These are phyloP conservation scores for Kingdonia uniflora DNA, from an alignment of 164 flowering plant genomes.

Conservation along the genomic window DNA sequence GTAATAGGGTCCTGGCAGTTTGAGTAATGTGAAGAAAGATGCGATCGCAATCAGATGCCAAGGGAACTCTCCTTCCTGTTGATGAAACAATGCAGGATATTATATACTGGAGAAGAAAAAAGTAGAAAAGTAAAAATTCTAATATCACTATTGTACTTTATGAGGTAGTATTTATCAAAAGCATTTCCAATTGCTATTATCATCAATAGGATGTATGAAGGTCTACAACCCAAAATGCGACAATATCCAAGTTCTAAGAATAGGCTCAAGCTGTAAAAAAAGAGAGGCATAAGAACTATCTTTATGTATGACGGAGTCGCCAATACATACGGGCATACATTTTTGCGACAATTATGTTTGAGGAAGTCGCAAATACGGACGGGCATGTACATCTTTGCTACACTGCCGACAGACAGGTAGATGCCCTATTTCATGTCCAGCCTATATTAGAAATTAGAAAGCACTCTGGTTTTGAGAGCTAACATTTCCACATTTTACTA, in stretches of 20 bases:
- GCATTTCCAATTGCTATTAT: not conserved
- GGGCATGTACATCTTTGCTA: no score
- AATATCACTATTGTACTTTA: not conserved
- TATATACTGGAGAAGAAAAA: not conserved
- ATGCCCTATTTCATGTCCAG: no score
- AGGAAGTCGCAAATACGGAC: no score
- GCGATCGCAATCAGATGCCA: conserved; percentile 66
- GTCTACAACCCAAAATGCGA: not conserved
- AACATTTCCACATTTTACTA: not conserved
- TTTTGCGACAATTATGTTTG: no score
- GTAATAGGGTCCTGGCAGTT: conserved; percentile 80
- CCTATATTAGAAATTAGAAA: no score
- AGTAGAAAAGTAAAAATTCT: not conserved
- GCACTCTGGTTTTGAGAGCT: not conserved
- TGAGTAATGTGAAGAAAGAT: conserved; percentile 54
- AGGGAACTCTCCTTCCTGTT: conserved; percentile 62
- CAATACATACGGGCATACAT: no score
- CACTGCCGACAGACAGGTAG: no score
- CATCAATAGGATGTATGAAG: not conserved
- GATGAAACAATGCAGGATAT: conserved; percentile 5
- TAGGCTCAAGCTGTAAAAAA: no score
- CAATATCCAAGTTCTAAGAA: not conserved
- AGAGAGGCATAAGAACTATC: no score
- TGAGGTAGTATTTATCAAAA: no score
- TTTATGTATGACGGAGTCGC: no score